Percentiles rank a stretch among this genome's conserved stretches.
These are phyloP conservation scores for Yarrowia sp. DNA, from an alignment of 805 yeast genomes.

Conservation along the genomic window DNA sequence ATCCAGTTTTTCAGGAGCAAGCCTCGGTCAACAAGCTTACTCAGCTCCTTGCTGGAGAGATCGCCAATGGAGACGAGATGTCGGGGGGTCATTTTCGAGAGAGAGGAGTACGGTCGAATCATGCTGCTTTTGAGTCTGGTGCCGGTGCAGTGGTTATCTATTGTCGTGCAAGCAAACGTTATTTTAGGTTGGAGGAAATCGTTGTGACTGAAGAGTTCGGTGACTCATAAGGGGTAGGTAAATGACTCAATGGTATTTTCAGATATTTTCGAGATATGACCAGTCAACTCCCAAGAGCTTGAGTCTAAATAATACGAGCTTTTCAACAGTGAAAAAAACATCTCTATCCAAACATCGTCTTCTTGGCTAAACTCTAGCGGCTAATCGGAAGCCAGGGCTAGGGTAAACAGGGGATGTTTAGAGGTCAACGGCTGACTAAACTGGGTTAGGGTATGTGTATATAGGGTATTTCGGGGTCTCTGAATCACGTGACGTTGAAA, in stretches of 20 bases:
- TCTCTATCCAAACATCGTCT: too few species aligned
- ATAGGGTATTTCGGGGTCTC: not conserved
- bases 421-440: not conserved
- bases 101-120: conserved; percentile 13
- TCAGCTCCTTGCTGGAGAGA: conserved; percentile 68
- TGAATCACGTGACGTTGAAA: too few species aligned
- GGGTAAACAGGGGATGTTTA: not conserved
- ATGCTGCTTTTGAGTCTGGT: not conserved
- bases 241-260: too few species aligned
- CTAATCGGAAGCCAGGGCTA: conserved; percentile 2
- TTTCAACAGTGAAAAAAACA: too few species aligned
- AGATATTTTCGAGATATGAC: not conserved
- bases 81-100: conserved; percentile 43
- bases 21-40: conserved; percentile 70
- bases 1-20: conserved; percentile 61
- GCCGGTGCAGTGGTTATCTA: not conserved
- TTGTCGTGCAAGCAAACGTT: not conserved
- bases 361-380: not conserved
- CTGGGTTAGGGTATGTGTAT: not conserved
- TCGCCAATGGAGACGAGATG: conserved; percentile 84
- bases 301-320: too few species aligned
- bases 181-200: too few species aligned
- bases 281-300: not conserved
- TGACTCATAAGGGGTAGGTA: too few species aligned
- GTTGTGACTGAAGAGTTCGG: too few species aligned